Evolutionary conservation across 768 basidiomycete genomes (phyloP).

Genomic region (Termitomyces sp.): DNA sequence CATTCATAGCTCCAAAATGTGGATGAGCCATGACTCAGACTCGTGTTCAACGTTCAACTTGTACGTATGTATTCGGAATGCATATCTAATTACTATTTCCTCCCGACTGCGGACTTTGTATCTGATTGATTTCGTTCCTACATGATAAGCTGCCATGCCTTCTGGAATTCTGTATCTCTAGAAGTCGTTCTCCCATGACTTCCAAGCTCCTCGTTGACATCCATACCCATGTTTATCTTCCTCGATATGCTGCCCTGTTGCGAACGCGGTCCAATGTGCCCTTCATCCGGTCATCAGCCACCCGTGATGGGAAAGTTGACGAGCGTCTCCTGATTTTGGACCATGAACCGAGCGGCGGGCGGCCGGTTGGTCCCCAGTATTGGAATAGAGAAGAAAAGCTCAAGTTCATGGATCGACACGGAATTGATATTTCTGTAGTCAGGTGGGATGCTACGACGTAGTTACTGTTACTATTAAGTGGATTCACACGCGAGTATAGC

Average conservation of each 20-base stretch:
- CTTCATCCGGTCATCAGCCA: conserved; percentile 52
- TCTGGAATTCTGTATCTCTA: neutral
- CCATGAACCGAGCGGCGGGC: conserved; percentile 73
- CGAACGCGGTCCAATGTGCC: conserved; percentile 63
- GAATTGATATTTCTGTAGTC: conserved; percentile 75
- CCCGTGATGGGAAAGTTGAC: conserved; percentile 45
- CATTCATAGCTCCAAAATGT: conserved; percentile 20
- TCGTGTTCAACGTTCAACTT: neutral
- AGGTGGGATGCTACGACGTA: conserved; percentile 41
- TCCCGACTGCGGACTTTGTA: conserved; percentile 9
- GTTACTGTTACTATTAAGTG: too few relatives aligned
- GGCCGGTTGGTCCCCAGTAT: conserved; percentile 82
- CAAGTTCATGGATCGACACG: conserved; percentile 80
- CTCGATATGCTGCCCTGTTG: conserved; percentile 70
- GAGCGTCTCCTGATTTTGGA: conserved; percentile 77
- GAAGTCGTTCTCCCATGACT: conserved; percentile 14
- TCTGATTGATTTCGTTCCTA: conserved; percentile 13
- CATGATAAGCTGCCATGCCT: neutral
- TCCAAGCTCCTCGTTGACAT: conserved; percentile 63
- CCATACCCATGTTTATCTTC: conserved; percentile 85
- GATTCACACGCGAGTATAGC: conserved; percentile 31
- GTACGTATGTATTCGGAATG: neutral
- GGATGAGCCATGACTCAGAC: conserved; percentile 7
- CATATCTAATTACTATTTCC: neutral
- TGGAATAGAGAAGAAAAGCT: conserved; percentile 77